These are phyloP conservation scores for Aspergillus persii DNA, from an alignment of 2,329 filamentous ascomycete species.

Conservation along the genomic window DNA sequence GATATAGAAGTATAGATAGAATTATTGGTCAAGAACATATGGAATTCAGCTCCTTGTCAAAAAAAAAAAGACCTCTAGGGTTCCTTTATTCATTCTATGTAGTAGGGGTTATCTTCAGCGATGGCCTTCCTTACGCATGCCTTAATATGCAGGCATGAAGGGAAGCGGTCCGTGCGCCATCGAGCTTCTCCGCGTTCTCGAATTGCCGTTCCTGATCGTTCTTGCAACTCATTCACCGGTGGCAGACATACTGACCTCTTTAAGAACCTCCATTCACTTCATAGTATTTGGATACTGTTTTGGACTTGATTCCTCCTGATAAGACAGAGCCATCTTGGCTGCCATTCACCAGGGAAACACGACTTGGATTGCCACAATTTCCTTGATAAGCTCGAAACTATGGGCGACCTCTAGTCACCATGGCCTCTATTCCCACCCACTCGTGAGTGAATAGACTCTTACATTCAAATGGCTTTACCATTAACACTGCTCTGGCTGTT, in stretches of 20 bases:
- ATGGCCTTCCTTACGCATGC: background rate
- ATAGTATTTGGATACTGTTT: background rate
- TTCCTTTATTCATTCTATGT: too few species aligned
- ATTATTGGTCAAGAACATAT: too few species aligned
- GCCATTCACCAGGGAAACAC: background rate
- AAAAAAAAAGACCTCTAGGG: too few species aligned
- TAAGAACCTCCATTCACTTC: background rate
- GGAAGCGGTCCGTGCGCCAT: background rate
- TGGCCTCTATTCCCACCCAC: background rate
- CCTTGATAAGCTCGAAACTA: background rate
- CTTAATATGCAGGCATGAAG: background rate
- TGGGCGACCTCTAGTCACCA: background rate
- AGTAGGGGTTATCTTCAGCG: too few species aligned
- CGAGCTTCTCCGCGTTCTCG: background rate
- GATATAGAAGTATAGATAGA: conserved; percentile 1
- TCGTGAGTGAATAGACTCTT: background rate
- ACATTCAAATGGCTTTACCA: background rate
- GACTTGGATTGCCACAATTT: background rate
- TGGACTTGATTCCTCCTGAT: background rate
- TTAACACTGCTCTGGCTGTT: background rate
- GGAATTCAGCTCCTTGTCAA: too few species aligned
- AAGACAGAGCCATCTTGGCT: background rate
- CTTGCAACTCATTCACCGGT: background rate
- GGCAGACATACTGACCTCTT: background rate
- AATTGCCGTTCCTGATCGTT: background rate